Percentiles rank a stretch among this genome's conserved stretches.
Evolutionary conservation across 441 rosid species (phyloP).

Genomic region (Flueggea neowawraea): DNA sequence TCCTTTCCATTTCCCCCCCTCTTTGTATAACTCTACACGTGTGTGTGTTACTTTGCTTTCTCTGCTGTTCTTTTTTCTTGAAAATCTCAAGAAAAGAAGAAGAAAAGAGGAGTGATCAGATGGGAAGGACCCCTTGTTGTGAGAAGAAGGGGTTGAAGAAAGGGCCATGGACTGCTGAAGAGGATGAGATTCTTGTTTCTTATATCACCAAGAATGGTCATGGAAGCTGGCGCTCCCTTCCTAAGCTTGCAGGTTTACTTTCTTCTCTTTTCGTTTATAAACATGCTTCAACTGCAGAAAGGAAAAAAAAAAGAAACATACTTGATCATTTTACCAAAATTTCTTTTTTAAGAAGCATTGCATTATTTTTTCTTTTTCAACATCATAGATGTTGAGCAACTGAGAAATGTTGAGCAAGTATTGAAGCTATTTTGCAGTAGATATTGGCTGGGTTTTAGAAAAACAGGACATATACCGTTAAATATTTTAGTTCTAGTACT

Average conservation of each 20-base stretch:
- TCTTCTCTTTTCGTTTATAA: no score
- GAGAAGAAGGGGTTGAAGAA: constrained; percentile 32
- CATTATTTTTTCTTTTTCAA: no score
- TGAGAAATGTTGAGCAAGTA: no score
- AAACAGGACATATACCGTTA: no score
- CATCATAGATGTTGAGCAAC: no score
- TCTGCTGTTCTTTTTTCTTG: not conserved
- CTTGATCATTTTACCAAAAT: no score
- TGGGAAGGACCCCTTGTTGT: constrained; percentile 43
- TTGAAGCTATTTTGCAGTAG: no score
- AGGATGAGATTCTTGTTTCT: constrained; percentile 30
- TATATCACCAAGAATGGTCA: constrained; percentile 40
- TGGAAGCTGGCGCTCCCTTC: constrained; percentile 46
- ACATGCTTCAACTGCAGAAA: no score
- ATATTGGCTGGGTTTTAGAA: no score
- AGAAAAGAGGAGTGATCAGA: constrained; percentile 1
- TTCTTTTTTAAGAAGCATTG: no score
- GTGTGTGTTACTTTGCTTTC: not conserved
- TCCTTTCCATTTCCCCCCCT: constrained; percentile 2
- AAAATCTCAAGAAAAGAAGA: constrained; percentile 1
- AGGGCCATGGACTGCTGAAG: constrained; percentile 51
- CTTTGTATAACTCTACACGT: not conserved
- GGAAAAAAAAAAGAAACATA: no score
- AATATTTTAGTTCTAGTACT: no score
- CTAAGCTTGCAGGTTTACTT: constrained; percentile 47